A percentile compares a stretch with the other conserved stretches of the same genome.
Evolutionary conservation across 1,139 yeast species (phyloP).

Genomic region (Lodderomyces elongisporus): DNA sequence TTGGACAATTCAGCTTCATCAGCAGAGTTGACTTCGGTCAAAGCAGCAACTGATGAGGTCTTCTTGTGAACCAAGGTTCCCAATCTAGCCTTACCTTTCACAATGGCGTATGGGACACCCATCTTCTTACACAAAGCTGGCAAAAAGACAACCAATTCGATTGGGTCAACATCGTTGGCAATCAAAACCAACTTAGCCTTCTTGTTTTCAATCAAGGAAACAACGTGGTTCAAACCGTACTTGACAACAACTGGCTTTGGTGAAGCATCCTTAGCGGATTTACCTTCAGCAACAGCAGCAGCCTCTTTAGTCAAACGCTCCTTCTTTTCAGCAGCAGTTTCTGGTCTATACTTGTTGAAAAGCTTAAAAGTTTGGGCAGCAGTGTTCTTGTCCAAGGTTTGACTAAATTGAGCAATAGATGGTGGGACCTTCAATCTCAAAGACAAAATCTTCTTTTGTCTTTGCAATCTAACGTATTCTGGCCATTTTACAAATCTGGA

Average conservation of each 20-base stretch:
- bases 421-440: slow-evolving; percentile 99
- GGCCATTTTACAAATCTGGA: slow-evolving; percentile 98
- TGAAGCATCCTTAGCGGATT: slow-evolving; percentile 90
- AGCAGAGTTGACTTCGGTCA: slow-evolving; percentile 89
- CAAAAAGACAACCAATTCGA: slow-evolving; percentile 91
- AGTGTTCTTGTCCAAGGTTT: slow-evolving; percentile 95
- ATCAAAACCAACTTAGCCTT: slow-evolving; percentile 94
- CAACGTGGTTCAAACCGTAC: slow-evolving; percentile 98
- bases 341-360: slow-evolving; percentile 98
- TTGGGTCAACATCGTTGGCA: slow-evolving; percentile 98
- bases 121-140: slow-evolving; percentile 99
- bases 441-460: slow-evolving; percentile 94
- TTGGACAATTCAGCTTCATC: slow-evolving; percentile 94
- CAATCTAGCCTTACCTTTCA: slow-evolving; percentile 98
- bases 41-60: slow-evolving; percentile 95
- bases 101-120: slow-evolving; percentile 98
- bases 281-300: slow-evolving; percentile 97
- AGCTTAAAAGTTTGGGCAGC: slow-evolving; percentile 95
- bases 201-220: slow-evolving; percentile 93
- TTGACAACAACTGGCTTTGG: slow-evolving; percentile 94
- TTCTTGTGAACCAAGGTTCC: slow-evolving; percentile 96
- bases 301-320: slow-evolving; percentile 98
- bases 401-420: slow-evolving; percentile 91
- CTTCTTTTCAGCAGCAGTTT: slow-evolving; percentile 94
- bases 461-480: slow-evolving; percentile 80